phyloP scores from a whole-genome alignment of 2,329 filamentous ascomycete genomes.

The Myriosclerotinia duriaeana region DNA sequence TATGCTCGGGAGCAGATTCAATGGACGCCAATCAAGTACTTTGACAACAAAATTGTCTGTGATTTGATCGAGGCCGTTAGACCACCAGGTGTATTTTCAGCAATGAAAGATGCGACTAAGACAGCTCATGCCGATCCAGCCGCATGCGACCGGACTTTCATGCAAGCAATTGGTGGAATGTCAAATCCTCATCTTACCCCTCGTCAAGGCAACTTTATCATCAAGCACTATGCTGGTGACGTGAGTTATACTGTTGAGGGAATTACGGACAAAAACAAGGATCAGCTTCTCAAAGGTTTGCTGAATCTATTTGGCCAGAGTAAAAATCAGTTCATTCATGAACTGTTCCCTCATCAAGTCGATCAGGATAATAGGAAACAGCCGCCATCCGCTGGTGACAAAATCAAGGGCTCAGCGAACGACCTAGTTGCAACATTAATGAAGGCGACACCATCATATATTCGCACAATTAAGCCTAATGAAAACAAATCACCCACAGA shows the following conservation, averaged over 20 bases:
- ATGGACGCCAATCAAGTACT: constrained; percentile 99
- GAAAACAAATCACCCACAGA: constrained; percentile 96
- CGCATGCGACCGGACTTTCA: constrained; percentile 93
- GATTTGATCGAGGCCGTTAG: constrained; percentile 91
- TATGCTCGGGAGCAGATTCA: constrained; percentile 94
- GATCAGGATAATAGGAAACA: constrained; percentile 94
- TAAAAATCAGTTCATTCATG: constrained; percentile 81
- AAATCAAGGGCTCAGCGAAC: constrained; percentile 93
- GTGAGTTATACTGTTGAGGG: constrained; percentile 92
- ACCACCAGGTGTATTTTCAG: constrained; percentile 90
- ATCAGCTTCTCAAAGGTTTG: constrained; percentile 90
- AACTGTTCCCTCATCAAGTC: constrained; percentile 86
- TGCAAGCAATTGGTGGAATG: constrained; percentile 87
- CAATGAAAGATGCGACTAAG: constrained; percentile 95
- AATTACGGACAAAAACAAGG: constrained; percentile 99
- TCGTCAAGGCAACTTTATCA: constrained; percentile 92
- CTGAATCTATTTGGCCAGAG: constrained; percentile 83
- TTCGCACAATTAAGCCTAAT: constrained; percentile 98
- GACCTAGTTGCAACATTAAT: constrained; percentile 92
- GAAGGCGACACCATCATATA: constrained; percentile 97
- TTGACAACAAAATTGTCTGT: constrained; percentile 98
- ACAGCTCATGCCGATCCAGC: constrained; percentile 96
- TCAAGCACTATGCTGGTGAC: constrained; percentile 98
- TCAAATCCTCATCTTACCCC: constrained; percentile 88
- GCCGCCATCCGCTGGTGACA: constrained; percentile 91